Conservation (phyloP, 805 yeast genomes). For the Candida krabiensis region DNA sequence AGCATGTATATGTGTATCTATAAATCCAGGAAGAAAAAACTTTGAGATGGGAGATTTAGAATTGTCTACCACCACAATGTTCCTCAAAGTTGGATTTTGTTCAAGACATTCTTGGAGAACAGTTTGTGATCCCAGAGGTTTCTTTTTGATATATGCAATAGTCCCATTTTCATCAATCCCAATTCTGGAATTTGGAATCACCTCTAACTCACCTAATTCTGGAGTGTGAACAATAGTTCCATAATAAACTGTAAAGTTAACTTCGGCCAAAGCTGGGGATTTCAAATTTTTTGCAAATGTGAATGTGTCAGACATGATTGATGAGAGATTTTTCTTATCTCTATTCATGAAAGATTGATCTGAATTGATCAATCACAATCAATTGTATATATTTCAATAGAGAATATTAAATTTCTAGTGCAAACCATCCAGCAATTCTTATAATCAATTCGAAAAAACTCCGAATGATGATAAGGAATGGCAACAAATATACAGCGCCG, state of each 20-base stretch:
- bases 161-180: constrained; percentile 58
- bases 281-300: neutral
- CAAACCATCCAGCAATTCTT: too few species aligned
- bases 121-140: neutral
- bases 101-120: constrained; percentile 6
- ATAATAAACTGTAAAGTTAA: constrained; percentile 41
- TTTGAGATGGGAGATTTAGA: constrained; percentile 32
- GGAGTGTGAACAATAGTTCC: constrained; percentile 75
- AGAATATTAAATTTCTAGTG: too few species aligned
- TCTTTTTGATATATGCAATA: constrained; percentile 36
- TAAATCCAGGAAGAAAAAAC: constrained; percentile 75
- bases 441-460: too few species aligned
- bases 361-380: too few species aligned
- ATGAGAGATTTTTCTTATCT: too few species aligned
- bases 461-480: too few species aligned
- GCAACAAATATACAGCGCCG: too few species aligned
- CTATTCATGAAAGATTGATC: too few species aligned
- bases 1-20: constrained; percentile 78
- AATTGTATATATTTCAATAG: too few species aligned
- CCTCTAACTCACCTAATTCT: constrained; percentile 49
- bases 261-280: constrained; percentile 6
- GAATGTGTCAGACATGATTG: neutral
- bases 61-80: constrained; percentile 29
- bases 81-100: constrained; percentile 17
- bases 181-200: constrained; percentile 50